Evolutionary conservation across 78 protist species (phyloP).

Genomic region (Cavenderia fasciculata): DNA sequence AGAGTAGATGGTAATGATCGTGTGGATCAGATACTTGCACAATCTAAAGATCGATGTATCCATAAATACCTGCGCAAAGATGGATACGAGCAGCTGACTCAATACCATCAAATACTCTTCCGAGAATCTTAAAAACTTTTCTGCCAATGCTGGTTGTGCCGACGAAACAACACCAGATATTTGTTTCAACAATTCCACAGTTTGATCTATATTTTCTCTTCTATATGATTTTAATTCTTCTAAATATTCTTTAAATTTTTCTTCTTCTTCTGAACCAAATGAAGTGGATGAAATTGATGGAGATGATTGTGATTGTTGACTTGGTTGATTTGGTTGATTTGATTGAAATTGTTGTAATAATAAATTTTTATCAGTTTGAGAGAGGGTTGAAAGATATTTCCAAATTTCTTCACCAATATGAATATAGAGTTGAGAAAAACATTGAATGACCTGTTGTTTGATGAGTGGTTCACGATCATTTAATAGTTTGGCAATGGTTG

Average conservation of each 20-base stretch:
- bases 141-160: constrained; percentile 2
- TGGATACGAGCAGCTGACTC: constrained; percentile 11
- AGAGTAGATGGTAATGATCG: constrained; percentile 38
- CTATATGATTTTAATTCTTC: constrained; percentile 10
- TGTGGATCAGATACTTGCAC: constrained; percentile 55
- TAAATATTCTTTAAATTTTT: constrained; percentile 11
- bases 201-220: constrained; percentile 33
- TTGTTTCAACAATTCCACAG: constrained; percentile 41
- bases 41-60: constrained; percentile 26
- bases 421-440: constrained; percentile 3
- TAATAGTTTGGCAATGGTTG: constrained; percentile 14
- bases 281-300: not conserved
- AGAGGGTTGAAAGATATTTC: not conserved
- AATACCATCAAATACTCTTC: constrained; percentile 8
- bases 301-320: not conserved
- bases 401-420: constrained; percentile 49
- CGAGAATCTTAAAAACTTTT: constrained; percentile 4
- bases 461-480: not conserved
- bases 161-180: constrained; percentile 1
- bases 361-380: not conserved
- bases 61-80: not conserved
- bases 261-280: not conserved
- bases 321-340: not conserved
- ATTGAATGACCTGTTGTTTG: constrained; percentile 4
- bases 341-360: not conserved